phyloP scores from a whole-genome alignment of 768 basidiomycete genomes.

The Dendrothele bispora region DNA sequence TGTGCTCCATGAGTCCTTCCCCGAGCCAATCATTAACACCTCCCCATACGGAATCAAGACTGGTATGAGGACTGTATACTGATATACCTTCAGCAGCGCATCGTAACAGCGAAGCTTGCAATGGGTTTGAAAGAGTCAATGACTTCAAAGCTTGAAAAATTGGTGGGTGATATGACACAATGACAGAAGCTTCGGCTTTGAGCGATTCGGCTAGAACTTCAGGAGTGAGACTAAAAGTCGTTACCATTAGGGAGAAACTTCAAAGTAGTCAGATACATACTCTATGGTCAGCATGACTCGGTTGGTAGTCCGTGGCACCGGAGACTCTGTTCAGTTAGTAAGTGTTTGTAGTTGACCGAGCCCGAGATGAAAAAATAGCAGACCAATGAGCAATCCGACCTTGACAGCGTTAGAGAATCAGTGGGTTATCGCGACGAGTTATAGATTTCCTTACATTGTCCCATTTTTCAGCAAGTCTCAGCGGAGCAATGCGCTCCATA shows the following conservation, averaged over 20 bases:
- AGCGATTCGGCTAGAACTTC: conserved; percentile 72
- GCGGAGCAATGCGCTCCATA: conserved; percentile 86
- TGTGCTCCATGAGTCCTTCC: conserved; percentile 42
- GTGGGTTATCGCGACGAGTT: neutral
- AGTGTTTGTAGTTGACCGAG: conserved; percentile 1
- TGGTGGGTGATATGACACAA: conserved; percentile 84
- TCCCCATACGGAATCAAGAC: conserved; percentile 79
- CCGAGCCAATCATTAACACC: conserved; percentile 94
- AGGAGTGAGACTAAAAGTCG: conserved; percentile 60
- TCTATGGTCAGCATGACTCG: conserved; percentile 71
- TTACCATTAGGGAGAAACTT: conserved; percentile 17
- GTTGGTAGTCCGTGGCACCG: conserved; percentile 44
- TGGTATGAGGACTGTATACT: conserved; percentile 86
- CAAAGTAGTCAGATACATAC: conserved; percentile 35
- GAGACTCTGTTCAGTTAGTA: conserved; percentile 45
- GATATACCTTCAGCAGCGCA: conserved; percentile 84
- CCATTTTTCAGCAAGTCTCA: conserved; percentile 86
- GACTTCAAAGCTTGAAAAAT: conserved; percentile 78
- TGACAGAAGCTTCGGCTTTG: conserved; percentile 55
- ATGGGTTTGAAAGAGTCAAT: conserved; percentile 72
- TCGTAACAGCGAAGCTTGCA: conserved; percentile 77
- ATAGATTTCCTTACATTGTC: conserved; percentile 73
- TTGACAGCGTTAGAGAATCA: conserved; percentile 25
- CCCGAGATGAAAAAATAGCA: conserved; percentile 14
- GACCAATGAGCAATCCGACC: conserved; percentile 78